Evolutionary conservation across 1,284 basidiomycete genomes (phyloP), one percentile per base, ranked within the genome.

Genomic region (Rhodotorula sp.): DNA sequence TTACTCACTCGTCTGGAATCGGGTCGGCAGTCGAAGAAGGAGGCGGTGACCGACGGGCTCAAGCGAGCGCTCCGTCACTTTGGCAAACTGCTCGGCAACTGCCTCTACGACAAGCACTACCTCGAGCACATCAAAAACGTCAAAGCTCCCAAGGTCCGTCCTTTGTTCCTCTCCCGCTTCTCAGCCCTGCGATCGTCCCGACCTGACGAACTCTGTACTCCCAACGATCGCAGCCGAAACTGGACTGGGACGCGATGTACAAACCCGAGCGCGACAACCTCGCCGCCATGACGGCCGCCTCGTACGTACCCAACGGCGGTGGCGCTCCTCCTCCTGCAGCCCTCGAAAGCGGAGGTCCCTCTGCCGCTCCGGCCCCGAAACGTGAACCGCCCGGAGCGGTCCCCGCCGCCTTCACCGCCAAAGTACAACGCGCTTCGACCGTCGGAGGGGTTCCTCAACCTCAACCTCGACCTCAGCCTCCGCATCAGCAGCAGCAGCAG

Each of bases 41-140:
- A 98, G 80, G 94, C 97, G 0, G 91, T 97, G 0, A 99, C 96
- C 0, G 96, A 99, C 78, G 95, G 87, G 0, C 84, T 96, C 60
- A 99, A 99, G 82, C 89, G 96, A 49, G 88, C 93, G 0, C 84
- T 99, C 29, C 87, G 93, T 62, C 92, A 89, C 76, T 99, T 99
- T 81, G 96, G 97, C 62, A 96, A 95, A 80, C 84, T 98, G 1
- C 85, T 98, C 16, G 96, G 95, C 14, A 97, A 97, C 79, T 99
- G 96, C 81, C 83, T 97, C 34, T 98, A 98, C 79, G 96, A 98
- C 83, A 95, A 94, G 82, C 83, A 87, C 21, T 97, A 93, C 80
- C 87, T 91, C 1, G 87, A 90, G 69, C 90, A 95, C 78, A 86
- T 98, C 21, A 84, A 88, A 60, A 95, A 95, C 82, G 89, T 97